Evolutionary conservation across 495 filamentous ascomycete genomes (phyloP).

Genomic region (Penicillium roqueforti): DNA sequence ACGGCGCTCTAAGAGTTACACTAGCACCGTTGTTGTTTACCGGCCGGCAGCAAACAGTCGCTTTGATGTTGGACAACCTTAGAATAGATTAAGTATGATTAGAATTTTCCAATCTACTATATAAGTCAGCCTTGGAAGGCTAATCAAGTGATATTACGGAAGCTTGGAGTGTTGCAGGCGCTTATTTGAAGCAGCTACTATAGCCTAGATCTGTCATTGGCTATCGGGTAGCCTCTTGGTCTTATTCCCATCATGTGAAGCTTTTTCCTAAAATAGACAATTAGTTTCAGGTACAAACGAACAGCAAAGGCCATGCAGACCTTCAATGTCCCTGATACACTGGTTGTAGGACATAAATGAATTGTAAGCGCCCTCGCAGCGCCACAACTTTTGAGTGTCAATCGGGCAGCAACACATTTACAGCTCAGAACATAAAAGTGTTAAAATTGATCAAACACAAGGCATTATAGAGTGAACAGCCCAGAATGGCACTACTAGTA

Average conservation of each 20-base stretch:
- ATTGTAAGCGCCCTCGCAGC: conserved; percentile 19
- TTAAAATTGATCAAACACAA: background rate
- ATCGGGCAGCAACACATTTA: background rate
- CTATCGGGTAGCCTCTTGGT: background rate
- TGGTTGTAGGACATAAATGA: conserved; percentile 21
- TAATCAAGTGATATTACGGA: background rate
- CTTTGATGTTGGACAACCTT: background rate
- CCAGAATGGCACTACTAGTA: background rate
- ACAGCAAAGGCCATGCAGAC: background rate
- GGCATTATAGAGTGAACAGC: background rate
- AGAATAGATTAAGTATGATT: background rate
- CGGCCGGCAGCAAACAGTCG: conserved; percentile 8
- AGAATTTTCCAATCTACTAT: background rate
- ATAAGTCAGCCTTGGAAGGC: background rate
- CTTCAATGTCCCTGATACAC: conserved; percentile 12
- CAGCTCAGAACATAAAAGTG: background rate
- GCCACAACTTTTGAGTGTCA: conserved; percentile 7
- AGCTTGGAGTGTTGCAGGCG: background rate
- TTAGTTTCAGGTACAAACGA: background rate
- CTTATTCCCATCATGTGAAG: background rate
- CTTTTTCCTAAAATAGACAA: background rate
- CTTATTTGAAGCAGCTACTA: background rate
- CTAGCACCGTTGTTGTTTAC: conserved; percentile 5
- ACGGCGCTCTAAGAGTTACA: conserved; percentile 14
- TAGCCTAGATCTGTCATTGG: background rate